These are phyloP conservation scores for Plasmodium falciparum DNA, from an alignment of 169 alveolate species.

Conservation along the genomic window DNA sequence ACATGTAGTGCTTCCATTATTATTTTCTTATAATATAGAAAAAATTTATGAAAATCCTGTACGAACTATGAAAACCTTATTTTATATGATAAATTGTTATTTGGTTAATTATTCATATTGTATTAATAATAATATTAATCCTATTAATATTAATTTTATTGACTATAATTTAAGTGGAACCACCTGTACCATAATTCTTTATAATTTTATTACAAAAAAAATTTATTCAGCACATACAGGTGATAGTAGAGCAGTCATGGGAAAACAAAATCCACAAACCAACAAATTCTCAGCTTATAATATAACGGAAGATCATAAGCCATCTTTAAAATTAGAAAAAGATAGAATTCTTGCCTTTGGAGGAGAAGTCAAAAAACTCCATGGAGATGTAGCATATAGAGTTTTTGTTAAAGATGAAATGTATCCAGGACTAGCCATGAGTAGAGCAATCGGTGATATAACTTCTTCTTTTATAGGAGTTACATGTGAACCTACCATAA, in stretches of 20 bases:
- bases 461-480: slow-evolving; percentile 92
- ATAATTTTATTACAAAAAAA: slow-evolving; percentile 76
- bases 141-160: slow-evolving; percentile 80
- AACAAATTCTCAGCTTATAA: slow-evolving; percentile 80
- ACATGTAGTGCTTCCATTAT: slow-evolving; percentile 80
- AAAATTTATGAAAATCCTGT: slow-evolving; percentile 68
- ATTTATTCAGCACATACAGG: slow-evolving; percentile 86
- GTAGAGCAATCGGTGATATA: slow-evolving; percentile 93
- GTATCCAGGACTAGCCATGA: slow-evolving; percentile 94
- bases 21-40: slow-evolving; percentile 79
- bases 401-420: slow-evolving; percentile 86
- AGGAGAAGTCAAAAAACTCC: slow-evolving; percentile 89
- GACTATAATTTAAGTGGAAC: slow-evolving; percentile 88
- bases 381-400: slow-evolving; percentile 89
- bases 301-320: slow-evolving; percentile 89
- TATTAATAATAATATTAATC: slow-evolving; percentile 80
- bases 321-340: slow-evolving; percentile 87
- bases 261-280: slow-evolving; percentile 76
- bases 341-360: slow-evolving; percentile 88
- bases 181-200: slow-evolving; percentile 82
- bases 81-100: slow-evolving; percentile 75
- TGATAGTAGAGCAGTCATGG: slow-evolving; percentile 87
- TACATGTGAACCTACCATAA: slow-evolving; percentile 90
- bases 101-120: slow-evolving; percentile 81
- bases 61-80: slow-evolving; percentile 64